Evolutionary conservation across 805 yeast species (phyloP).

Genomic region (Starmerella powellii): DNA sequence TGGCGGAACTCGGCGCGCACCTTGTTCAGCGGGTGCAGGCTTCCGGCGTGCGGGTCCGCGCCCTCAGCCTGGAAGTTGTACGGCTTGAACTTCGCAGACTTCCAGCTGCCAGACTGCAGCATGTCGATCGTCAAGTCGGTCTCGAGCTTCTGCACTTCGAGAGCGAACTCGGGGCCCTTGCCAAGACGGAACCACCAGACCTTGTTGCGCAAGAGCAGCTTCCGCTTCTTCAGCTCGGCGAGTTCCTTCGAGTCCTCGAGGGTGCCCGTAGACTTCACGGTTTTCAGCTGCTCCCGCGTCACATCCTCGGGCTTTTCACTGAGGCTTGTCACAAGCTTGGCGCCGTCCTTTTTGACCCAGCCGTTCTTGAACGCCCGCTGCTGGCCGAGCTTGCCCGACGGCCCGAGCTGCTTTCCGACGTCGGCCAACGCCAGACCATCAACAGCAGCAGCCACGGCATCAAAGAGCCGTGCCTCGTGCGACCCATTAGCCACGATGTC

Average conservation of each 20-base stretch:
- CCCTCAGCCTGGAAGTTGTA: slow-evolving; percentile 96
- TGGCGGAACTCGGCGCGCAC: slow-evolving; percentile 97
- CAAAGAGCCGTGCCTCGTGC: slow-evolving; percentile 72
- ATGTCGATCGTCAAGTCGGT: slow-evolving; percentile 93
- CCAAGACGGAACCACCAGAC: slow-evolving; percentile 58
- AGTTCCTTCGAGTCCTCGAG: slow-evolving; percentile 55
- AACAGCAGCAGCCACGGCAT: slow-evolving; percentile 57
- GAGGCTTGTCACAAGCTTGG: slow-evolving; percentile 48
- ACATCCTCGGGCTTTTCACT: slow-evolving; percentile 53
- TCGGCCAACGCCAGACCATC: slow-evolving; percentile 78
- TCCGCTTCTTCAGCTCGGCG: slow-evolving; percentile 85
- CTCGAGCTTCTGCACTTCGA: slow-evolving; percentile 67
- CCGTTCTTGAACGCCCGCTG: slow-evolving; percentile 96
- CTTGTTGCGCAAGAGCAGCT: slow-evolving; percentile 61
- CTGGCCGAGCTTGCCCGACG: slow-evolving; percentile 84
- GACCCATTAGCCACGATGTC: slow-evolving; percentile 73
- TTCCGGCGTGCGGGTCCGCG: slow-evolving; percentile 72
- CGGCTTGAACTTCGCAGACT: slow-evolving; percentile 73
- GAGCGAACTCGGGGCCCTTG: slow-evolving; percentile 77
- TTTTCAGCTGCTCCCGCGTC: slow-evolving; percentile 45
- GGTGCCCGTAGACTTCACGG: slow-evolving; percentile 46
- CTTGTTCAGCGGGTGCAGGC: slow-evolving; percentile 90
- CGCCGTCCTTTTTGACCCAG: slow-evolving; percentile 87
- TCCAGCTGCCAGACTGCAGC: slow-evolving; percentile 75
- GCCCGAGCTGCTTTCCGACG: slow-evolving; percentile 51